Conservation (phyloP, 768 basidiomycete genomes). For the Boletus rex-veris region DNA sequence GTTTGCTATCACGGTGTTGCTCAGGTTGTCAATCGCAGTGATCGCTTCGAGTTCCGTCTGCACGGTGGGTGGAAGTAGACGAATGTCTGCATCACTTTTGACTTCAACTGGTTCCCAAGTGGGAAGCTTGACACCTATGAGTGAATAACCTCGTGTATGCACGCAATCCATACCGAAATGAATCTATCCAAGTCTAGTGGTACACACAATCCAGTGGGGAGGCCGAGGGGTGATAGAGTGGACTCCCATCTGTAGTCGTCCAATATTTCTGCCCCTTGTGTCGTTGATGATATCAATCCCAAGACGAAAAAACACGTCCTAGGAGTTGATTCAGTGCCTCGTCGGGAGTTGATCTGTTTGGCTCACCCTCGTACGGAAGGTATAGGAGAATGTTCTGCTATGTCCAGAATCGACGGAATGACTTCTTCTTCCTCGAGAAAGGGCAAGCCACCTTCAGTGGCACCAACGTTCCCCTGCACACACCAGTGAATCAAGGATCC, state of each 20-base stretch:
- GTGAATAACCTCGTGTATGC: background rate
- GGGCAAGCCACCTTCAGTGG: conserved; percentile 84
- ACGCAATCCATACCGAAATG: conserved; percentile 55
- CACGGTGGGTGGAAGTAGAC: conserved; percentile 60
- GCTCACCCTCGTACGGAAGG: conserved; percentile 90
- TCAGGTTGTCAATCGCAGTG: conserved; percentile 87
- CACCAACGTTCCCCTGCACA: conserved; percentile 86
- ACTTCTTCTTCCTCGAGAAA: conserved; percentile 96
- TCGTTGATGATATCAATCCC: conserved; percentile 87
- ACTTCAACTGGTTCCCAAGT: conserved; percentile 49
- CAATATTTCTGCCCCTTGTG: conserved; percentile 88
- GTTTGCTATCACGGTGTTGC: conserved; percentile 94
- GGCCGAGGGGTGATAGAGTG: conserved; percentile 78
- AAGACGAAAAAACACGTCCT: conserved; percentile 97
- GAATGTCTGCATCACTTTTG: conserved; percentile 36
- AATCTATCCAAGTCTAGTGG: conserved; percentile 83
- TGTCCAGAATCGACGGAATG: conserved; percentile 84
- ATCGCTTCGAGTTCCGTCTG: conserved; percentile 80
- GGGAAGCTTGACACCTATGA: conserved; percentile 54
- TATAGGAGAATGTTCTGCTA: conserved; percentile 84
- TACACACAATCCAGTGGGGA: conserved; percentile 88
- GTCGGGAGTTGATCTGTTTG: background rate
- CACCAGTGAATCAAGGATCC: background rate
- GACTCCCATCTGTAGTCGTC: conserved; percentile 94
- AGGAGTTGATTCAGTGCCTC: conserved; percentile 10